phyloP scores from a whole-genome alignment of 2,329 filamentous ascomycete species.

The Neofusicoccum sp. region DNA sequence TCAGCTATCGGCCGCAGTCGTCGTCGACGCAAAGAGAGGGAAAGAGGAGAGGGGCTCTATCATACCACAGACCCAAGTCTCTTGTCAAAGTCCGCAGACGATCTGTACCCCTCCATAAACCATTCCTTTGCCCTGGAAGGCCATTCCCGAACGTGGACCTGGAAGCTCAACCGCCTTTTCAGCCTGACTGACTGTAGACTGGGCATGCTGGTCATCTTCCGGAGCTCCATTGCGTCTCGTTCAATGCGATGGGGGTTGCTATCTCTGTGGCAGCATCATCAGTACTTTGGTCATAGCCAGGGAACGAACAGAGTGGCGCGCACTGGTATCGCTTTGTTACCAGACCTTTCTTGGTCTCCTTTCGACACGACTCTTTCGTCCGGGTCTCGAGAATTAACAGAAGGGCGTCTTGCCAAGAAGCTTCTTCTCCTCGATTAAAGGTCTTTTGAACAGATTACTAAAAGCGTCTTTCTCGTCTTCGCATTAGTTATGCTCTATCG shows the following conservation, averaged over 20 bases:
- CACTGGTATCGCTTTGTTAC: too few species aligned
- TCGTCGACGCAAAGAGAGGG: neutral
- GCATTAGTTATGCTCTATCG: neutral
- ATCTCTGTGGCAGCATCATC: neutral
- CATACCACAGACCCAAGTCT: slow-evolving; percentile 1
- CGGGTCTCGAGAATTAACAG: too few species aligned
- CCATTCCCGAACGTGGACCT: neutral
- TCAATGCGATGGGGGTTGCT: neutral
- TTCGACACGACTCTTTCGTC: too few species aligned
- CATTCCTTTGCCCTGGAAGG: neutral
- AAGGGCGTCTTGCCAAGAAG: too few species aligned
- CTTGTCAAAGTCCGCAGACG: slow-evolving; percentile 2
- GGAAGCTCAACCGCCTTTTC: neutral
- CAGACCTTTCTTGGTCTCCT: too few species aligned
- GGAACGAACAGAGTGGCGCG: too few species aligned
- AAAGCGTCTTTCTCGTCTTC: neutral
- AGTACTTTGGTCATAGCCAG: too few species aligned
- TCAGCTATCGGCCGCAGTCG: neutral
- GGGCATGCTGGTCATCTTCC: slow-evolving; percentile 5
- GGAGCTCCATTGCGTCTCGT: neutral
- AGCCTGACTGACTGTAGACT: neutral
- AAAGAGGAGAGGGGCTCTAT: too few species aligned
- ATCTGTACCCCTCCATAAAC: slow-evolving; percentile 6
- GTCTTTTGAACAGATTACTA: too few species aligned
- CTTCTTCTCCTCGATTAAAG: too few species aligned